Base-by-base conservation (phyloP, 345 rosid genomes). In the Hibiscus trionum region DNA sequence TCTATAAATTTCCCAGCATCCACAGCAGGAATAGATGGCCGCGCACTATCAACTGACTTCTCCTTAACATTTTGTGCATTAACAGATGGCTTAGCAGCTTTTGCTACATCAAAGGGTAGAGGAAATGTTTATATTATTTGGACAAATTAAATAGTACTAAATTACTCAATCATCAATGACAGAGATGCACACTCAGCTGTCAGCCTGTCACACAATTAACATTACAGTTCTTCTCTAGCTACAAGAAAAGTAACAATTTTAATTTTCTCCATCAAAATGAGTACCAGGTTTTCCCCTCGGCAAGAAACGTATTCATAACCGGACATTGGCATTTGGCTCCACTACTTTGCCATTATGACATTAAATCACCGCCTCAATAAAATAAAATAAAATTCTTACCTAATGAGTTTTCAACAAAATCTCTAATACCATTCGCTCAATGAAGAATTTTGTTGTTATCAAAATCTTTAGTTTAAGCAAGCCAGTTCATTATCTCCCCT, bases 1-100 rank as follows among this genome's bases (percentile, higher is more conserved):
- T 90, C 91, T 72, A 86, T 92, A 53, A 94, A 85, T 39, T 77
- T 84, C 78, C 75, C 91, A 5, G 86, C 77, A 68, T 84, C 84
- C n/a, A 83, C 78, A 75, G 76, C 80, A 62, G 77, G 27, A 72
- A 71, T 61, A 58, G 78, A 71, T n/a, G 78, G 72, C 35, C 42
- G 61, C 12, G 33, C 61, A 62, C 66, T 75, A 21, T 61, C 73
- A 17, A 57, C 73, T 3, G 86, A 46, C 58, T 79, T 80, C 8
- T 70, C 84, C 75, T 73, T 83, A 11, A 73, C 75, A 75, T 80
- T 84, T 70, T 84, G 80, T 16, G n/a, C 78, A 2, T 73, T 73
- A 78, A 35, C 57, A 6, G 83, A 72, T 24, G 81, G 74, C 78
- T 88, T 90, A 26, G 56, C 74, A 3, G 83, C 74, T 77, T 94